phyloP scores from a whole-genome alignment of 2,329 filamentous ascomycete genomes.

The Nakataea oryzae region DNA sequence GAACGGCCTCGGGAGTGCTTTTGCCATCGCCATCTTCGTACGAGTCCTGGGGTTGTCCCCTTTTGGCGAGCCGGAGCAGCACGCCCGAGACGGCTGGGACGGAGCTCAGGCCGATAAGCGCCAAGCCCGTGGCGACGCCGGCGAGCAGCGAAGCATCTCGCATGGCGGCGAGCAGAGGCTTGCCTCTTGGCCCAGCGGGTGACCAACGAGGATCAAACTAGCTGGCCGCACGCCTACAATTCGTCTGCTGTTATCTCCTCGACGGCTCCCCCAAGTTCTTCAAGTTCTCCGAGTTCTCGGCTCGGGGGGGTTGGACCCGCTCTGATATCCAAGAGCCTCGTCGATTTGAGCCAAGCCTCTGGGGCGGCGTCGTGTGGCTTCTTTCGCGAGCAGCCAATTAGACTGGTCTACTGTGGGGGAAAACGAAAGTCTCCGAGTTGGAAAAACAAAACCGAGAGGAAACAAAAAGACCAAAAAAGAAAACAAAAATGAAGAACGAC shows the following conservation, averaged over 20 bases:
- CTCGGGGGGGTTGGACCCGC: background rate
- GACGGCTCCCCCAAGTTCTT: background rate
- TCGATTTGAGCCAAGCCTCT: too few species aligned
- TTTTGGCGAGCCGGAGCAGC: conserved; percentile 14
- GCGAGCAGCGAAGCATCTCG: conserved; percentile 15
- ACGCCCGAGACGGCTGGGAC: conserved; percentile 17
- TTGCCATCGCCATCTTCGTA: conserved; percentile 64
- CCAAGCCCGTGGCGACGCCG: conserved; percentile 15
- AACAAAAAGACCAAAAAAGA: background rate
- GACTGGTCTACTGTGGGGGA: too few species aligned
- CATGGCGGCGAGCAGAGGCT: conserved; percentile 11
- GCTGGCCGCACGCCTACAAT: background rate
- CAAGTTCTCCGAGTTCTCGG: background rate
- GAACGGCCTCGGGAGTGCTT: conserved; percentile 52
- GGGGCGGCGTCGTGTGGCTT: too few species aligned
- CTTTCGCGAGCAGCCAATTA: too few species aligned
- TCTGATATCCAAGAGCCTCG: background rate
- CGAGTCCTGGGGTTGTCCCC: conserved; percentile 21
- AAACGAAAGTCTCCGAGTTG: background rate
- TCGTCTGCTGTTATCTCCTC: background rate
- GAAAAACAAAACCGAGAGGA: background rate
- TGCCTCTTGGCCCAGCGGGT: background rate
- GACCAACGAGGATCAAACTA: background rate
- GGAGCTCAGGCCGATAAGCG: conserved; percentile 17
- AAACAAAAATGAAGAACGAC: background rate